Evolutionary conservation across 257 asterid species (phyloP).

Genomic region (Nicotiana attenuata): DNA sequence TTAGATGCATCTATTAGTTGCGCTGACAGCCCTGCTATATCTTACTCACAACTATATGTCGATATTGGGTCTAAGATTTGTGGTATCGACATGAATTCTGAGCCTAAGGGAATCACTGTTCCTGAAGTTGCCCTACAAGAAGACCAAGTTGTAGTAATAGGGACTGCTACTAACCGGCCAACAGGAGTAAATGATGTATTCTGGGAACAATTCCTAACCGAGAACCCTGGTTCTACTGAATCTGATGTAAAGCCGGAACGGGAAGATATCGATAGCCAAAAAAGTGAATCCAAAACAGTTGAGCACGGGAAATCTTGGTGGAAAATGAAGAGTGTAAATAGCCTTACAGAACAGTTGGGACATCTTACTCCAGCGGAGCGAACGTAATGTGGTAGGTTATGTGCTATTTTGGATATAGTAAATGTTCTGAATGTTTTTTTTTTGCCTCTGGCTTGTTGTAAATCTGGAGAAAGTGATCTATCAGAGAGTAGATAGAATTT

Average conservation of each 20-base stretch:
- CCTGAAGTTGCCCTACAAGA: conserved; percentile 26
- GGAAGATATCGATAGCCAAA: conserved; percentile 37
- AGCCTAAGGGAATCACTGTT: conserved; percentile 36
- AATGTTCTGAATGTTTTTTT: not conserved
- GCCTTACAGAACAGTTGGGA: conserved; percentile 63
- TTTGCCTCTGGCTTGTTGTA: not conserved
- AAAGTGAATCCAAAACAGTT: conserved; percentile 37
- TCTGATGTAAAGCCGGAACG: conserved; percentile 42
- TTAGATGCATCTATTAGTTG: conserved; percentile 43
- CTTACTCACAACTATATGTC: conserved; percentile 46
- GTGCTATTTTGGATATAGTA: not conserved
- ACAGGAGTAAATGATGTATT: conserved; percentile 82
- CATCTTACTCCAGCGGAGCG: conserved; percentile 82
- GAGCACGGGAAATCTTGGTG: conserved; percentile 54
- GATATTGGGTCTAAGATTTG: conserved; percentile 34
- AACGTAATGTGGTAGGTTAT: conserved; percentile 32
- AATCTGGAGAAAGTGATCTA: not conserved
- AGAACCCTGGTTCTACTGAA: conserved; percentile 68
- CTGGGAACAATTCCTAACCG: conserved; percentile 94
- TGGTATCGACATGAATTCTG: conserved; percentile 62
- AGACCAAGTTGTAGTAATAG: conserved; percentile 31
- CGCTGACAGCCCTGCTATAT: conserved; percentile 45
- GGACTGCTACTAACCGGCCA: conserved; percentile 29
- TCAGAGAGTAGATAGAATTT: not conserved
- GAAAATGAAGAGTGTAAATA: conserved; percentile 58